Evolutionary conservation across 176 grass and related monocot genomes (phyloP), one percentile per base, ranked within the genome.

Genomic region (Lolium perenne): DNA sequence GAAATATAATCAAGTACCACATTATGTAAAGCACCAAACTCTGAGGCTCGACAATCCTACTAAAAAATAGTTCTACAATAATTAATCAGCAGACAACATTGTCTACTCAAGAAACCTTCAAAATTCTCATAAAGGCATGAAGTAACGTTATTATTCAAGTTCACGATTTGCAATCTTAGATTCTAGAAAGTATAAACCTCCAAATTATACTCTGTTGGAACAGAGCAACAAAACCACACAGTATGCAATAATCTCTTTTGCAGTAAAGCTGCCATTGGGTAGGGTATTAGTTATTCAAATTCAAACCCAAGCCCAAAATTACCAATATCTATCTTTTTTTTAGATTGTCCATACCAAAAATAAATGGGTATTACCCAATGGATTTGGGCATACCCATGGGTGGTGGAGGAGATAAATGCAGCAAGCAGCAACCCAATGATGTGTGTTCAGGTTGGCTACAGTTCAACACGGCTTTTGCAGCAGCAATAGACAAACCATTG

Each of bases 1-100:
- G 88, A 87, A 79, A 67, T 80, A 69, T 9, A 89, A 83, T 26
- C 32, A 82, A 79, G 32, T 79, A 66, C 8, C 74, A 41, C 57
- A 11, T 7, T 80, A 15, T 26, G 48, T 67, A 87, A 65, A 80
- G 43, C 20, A 60, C 12, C 48, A 74, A 83, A 9, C 40, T n/a
- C 79, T 20, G 5, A 59, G 53, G 38, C 45, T 83, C 0, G 0
- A 66, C 16, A 38, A 66, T 73, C 23, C 14, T n/a, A 76, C 60
- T 85, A 15, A 83, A 83, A 15, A 15, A 81, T 51, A 43, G 5
- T 71, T 88, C 46, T 23, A n/a, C 9, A 50, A 61, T 3, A 45
- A 41, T 32, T 15, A 86, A 90, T 26, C 77, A 90, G 64, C 8
- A 56, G 53, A 63, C 26, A 48, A 23, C 59, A 70, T 26, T 55